Evolutionary conservation across 306 rosid genomes (phyloP).

Genomic region (Fagus sylvatica): DNA sequence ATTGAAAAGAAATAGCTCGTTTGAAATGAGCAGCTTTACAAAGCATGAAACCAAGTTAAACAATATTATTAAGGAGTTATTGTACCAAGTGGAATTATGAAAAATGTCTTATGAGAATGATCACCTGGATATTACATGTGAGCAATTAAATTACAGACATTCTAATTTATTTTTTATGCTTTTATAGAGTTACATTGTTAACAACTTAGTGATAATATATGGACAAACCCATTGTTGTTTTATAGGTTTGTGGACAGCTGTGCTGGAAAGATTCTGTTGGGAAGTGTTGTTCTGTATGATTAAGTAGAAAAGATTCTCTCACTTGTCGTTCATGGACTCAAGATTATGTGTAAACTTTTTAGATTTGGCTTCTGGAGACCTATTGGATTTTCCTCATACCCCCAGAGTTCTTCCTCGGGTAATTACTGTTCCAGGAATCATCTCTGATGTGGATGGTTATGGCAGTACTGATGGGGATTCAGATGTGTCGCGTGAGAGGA

Average conservation of each 20-base stretch:
- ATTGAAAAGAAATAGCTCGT: neutral
- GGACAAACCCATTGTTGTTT: neutral
- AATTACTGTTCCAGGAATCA: slow-evolving; percentile 71
- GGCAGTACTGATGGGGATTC: slow-evolving; percentile 58
- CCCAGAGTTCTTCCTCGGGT: slow-evolving; percentile 76
- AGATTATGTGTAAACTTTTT: slow-evolving; percentile 58
- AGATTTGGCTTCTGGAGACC: slow-evolving; percentile 57
- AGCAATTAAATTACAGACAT: neutral
- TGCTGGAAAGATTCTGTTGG: slow-evolving; percentile 7
- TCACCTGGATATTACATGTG: neutral
- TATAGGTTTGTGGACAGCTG: slow-evolving; percentile 18
- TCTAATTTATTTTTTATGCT: neutral
- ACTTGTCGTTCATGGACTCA: slow-evolving; percentile 47
- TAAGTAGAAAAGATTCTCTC: slow-evolving; percentile 16
- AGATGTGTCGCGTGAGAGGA: slow-evolving; percentile 63
- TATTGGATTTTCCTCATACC: slow-evolving; percentile 60
- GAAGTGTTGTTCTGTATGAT: slow-evolving; percentile 25
- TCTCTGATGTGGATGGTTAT: slow-evolving; percentile 59
- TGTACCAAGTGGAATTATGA: neutral
- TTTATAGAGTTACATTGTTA: neutral
- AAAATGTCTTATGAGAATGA: neutral
- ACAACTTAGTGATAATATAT: neutral
- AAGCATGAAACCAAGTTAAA: neutral
- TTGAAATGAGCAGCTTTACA: neutral
- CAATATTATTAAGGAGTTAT: neutral